Evolutionary conservation across 805 yeast genomes (phyloP).

Genomic region (Schizosaccharomyces osmophilus): DNA sequence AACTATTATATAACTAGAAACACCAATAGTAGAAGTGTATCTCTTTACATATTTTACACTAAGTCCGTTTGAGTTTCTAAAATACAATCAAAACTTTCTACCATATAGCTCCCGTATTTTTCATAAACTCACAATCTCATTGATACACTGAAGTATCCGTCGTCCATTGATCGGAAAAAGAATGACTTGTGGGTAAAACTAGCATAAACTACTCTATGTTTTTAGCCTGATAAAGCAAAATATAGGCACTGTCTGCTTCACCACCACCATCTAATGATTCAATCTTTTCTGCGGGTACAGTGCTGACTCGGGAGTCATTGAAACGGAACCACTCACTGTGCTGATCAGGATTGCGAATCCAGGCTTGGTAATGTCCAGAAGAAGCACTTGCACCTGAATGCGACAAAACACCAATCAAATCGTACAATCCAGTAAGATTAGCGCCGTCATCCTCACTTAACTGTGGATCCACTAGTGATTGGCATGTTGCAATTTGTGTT

Average conservation of each 20-base stretch:
- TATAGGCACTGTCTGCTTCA: conserved; percentile 82
- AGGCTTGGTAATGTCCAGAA: conserved; percentile 90
- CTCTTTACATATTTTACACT: too few relatives aligned
- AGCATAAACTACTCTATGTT: conserved; percentile 21
- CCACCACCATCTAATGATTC: conserved; percentile 90
- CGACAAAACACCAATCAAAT: conserved; percentile 58
- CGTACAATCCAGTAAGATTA: conserved; percentile 73
- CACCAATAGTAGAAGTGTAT: too few relatives aligned
- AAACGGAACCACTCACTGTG: conserved; percentile 82
- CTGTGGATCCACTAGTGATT: conserved; percentile 18
- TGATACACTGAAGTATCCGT: too few relatives aligned
- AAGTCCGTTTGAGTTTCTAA: too few relatives aligned
- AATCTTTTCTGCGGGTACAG: conserved; percentile 57
- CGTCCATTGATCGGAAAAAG: not conserved
- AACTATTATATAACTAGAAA: not conserved
- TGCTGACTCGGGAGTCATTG: conserved; percentile 71
- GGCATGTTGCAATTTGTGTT: conserved; percentile 9
- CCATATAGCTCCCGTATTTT: too few relatives aligned
- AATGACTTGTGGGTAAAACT: not conserved
- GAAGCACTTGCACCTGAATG: conserved; percentile 92
- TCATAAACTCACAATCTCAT: too few relatives aligned
- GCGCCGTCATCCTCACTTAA: conserved; percentile 27
- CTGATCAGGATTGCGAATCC: conserved; percentile 33
- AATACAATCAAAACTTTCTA: too few relatives aligned
- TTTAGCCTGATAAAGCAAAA: conserved; percentile 61